These are phyloP conservation scores for Chalaropsis ovoidea DNA, from an alignment of 2,329 filamentous ascomycete species.

Conservation along the genomic window DNA sequence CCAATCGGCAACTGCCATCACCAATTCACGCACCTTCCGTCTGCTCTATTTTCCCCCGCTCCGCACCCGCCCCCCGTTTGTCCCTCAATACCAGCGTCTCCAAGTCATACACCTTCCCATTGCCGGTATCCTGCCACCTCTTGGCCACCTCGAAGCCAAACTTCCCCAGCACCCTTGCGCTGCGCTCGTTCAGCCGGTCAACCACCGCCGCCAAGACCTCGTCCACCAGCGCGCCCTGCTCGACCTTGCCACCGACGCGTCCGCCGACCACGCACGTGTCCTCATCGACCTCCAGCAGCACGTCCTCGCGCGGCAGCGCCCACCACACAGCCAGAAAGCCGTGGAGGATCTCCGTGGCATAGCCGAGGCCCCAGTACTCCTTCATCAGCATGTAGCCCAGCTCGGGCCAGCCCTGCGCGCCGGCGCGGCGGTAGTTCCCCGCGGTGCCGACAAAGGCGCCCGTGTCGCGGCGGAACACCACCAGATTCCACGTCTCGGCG, in stretches of 20 bases:
- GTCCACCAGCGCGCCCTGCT: slow-evolving; percentile 30
- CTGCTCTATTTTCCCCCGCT: background rate
- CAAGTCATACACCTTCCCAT: slow-evolving; percentile 18
- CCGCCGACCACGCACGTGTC: slow-evolving; percentile 31
- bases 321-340: slow-evolving; percentile 41
- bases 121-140: slow-evolving; percentile 32
- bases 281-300: slow-evolving; percentile 37
- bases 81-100: slow-evolving; percentile 18
- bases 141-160: slow-evolving; percentile 43
- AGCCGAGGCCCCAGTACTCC: slow-evolving; percentile 46
- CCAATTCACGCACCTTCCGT: background rate
- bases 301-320: slow-evolving; percentile 39
- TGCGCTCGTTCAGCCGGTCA: slow-evolving; percentile 41
- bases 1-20: background rate
- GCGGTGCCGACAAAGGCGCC: slow-evolving; percentile 45
- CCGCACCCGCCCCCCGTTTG: background rate
- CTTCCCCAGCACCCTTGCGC: slow-evolving; percentile 48
- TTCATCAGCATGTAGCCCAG: slow-evolving; percentile 48
- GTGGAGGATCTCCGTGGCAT: slow-evolving; percentile 47
- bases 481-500: slow-evolving; percentile 45
- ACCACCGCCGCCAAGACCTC: slow-evolving; percentile 42
- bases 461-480: slow-evolving; percentile 40
- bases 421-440: slow-evolving; percentile 34
- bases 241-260: background rate
- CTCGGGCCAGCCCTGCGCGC: slow-evolving; percentile 45